phyloP scores from a whole-genome alignment of 805 yeast species.

The Candida michaelii region DNA sequence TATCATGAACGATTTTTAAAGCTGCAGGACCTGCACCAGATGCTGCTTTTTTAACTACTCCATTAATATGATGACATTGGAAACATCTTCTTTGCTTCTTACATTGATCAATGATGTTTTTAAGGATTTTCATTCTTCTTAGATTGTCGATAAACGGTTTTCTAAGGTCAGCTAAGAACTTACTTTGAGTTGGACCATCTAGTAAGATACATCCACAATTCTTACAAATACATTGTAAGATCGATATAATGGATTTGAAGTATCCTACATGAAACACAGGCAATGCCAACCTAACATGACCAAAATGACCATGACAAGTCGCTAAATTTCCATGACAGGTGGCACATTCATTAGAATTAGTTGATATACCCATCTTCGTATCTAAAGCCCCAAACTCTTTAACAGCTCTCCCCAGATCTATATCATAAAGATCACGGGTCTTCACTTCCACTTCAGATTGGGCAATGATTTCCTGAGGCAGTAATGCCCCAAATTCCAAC shows the following conservation, averaged over 20 bases:
- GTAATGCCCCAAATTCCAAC: conserved; percentile 88
- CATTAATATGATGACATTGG: conserved; percentile 84
- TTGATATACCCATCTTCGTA: conserved; percentile 89
- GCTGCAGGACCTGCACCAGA: conserved; percentile 92
- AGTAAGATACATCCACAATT: conserved; percentile 77
- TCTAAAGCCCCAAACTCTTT: conserved; percentile 87
- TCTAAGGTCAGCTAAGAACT: conserved; percentile 74
- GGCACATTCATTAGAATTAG: conserved; percentile 78
- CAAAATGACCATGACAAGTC: conserved; percentile 97
- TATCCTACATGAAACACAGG: conserved; percentile 98
- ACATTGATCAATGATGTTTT: conserved; percentile 84
- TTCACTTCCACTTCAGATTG: conserved; percentile 93
- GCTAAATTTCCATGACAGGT: conserved; percentile 93
- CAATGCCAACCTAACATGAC: conserved; percentile 86
- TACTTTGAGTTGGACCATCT: conserved; percentile 68
- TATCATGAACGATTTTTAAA: conserved; percentile 90
- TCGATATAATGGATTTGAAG: conserved; percentile 85
- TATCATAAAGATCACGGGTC: conserved; percentile 87
- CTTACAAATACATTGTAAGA: conserved; percentile 89
- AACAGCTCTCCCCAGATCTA: conserved; percentile 86
- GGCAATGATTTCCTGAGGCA: conserved; percentile 85
- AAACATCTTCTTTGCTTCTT: conserved; percentile 92
- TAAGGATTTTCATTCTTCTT: conserved; percentile 85
- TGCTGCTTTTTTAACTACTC: conserved; percentile 96
- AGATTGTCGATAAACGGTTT: conserved; percentile 88